phyloP scores from a whole-genome alignment of 257 asterid genomes.

The Solanum clarkiae region DNA sequence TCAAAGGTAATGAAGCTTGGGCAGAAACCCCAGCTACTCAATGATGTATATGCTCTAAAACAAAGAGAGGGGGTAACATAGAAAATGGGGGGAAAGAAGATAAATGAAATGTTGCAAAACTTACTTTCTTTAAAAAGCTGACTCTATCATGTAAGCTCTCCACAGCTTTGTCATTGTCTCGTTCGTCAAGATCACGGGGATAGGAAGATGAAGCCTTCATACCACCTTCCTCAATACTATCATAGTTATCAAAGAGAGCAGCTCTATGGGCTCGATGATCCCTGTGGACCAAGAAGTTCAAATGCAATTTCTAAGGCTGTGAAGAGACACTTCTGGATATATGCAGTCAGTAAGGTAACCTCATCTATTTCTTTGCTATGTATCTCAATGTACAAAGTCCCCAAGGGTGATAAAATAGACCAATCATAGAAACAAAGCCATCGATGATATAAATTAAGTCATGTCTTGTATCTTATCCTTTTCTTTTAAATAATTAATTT shows the following conservation, averaged over 20 bases:
- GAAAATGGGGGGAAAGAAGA: background rate
- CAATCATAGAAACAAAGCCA: background rate
- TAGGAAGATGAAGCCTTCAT: slow-evolving; percentile 52
- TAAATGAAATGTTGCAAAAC: background rate
- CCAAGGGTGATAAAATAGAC: background rate
- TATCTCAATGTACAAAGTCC: background rate
- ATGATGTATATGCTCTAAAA: background rate
- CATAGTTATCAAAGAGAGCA: slow-evolving; percentile 61
- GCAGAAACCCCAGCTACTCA: background rate
- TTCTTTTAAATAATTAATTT: background rate
- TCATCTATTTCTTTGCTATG: background rate
- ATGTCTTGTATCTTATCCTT: background rate
- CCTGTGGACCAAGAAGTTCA: slow-evolving; percentile 25
- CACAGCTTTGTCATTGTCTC: slow-evolving; percentile 56
- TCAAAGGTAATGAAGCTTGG: background rate
- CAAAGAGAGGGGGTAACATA: background rate
- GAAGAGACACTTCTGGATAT: background rate
- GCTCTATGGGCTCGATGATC: slow-evolving; percentile 67
- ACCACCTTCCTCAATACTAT: slow-evolving; percentile 78
- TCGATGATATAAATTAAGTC: background rate
- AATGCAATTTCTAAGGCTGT: background rate
- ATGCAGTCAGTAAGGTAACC: background rate
- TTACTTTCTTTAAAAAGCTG: slow-evolving; percentile 72
- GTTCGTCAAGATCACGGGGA: slow-evolving; percentile 55
- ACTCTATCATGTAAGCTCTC: slow-evolving; percentile 86